A percentile compares a stretch with the other conserved stretches of the same genome.
phyloP scores from a whole-genome alignment of 1,284 basidiomycete genomes.

The Ceratobasidium sp. region DNA sequence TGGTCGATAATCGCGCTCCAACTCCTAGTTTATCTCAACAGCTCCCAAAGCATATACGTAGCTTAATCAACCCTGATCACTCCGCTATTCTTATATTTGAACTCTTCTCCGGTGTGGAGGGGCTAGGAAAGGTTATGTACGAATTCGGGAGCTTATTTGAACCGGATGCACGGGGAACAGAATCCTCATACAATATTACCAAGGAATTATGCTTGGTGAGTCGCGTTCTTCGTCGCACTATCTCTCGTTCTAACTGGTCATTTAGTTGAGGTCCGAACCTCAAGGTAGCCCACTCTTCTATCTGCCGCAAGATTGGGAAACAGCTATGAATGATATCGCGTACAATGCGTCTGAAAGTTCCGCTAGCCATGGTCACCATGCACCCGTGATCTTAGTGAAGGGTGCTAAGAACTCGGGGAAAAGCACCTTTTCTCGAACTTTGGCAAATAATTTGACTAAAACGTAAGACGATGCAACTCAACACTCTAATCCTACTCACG shows the following conservation, averaged over 20 bases:
- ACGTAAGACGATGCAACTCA: slow-evolving; percentile 60
- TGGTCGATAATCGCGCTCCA: slow-evolving; percentile 39
- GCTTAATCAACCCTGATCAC: slow-evolving; percentile 49
- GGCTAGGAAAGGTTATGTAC: slow-evolving; percentile 72
- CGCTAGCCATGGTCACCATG: slow-evolving; percentile 50
- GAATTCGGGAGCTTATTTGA: slow-evolving; percentile 73
- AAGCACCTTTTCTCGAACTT: slow-evolving; percentile 83
- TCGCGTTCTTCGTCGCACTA: slow-evolving; percentile 42
- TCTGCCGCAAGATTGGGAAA: slow-evolving; percentile 72
- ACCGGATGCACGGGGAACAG: slow-evolving; percentile 59
- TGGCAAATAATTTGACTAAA: slow-evolving; percentile 79
- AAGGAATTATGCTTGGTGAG: slow-evolving; percentile 71
- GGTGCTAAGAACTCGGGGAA: slow-evolving; percentile 92
- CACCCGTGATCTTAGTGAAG: slow-evolving; percentile 72
- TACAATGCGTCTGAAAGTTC: slow-evolving; percentile 41
- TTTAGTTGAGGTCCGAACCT: slow-evolving; percentile 52
- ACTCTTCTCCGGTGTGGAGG: slow-evolving; percentile 71
- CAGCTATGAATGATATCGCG: slow-evolving; percentile 60
- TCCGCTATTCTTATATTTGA: slow-evolving; percentile 70
- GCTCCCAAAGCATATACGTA: slow-evolving; percentile 42
- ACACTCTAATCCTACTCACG: background rate
- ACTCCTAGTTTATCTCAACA: slow-evolving; percentile 38
- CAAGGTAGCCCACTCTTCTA: slow-evolving; percentile 56
- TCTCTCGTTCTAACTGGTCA: background rate
- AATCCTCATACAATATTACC: slow-evolving; percentile 61